A percentile compares a stretch with the other conserved stretches of the same genome.
Evolutionary conservation across 2,329 filamentous ascomycete species (phyloP).

Genomic region (Sporothrix brunneoviolacea): DNA sequence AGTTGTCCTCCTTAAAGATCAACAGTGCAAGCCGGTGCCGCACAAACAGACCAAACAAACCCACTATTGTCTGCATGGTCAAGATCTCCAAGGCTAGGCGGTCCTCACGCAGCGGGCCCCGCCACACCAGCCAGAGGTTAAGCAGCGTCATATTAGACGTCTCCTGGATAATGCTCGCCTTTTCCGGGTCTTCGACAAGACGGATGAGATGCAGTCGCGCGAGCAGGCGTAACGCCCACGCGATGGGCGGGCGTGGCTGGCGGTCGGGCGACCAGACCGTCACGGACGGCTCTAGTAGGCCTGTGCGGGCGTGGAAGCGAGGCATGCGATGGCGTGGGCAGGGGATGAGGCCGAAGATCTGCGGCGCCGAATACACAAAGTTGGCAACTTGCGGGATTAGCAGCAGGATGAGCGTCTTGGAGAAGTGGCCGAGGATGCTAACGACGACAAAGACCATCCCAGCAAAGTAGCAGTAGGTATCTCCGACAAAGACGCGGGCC

Average conservation of each 20-base stretch:
- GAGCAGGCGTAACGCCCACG: slow-evolving; percentile 59
- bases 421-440: slow-evolving; percentile 94
- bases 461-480: slow-evolving; percentile 99
- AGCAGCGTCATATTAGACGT: slow-evolving; percentile 88
- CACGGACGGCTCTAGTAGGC: slow-evolving; percentile 77
- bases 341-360: slow-evolving; percentile 82
- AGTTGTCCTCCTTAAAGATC: slow-evolving; percentile 87
- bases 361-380: slow-evolving; percentile 87
- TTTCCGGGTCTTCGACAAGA: slow-evolving; percentile 59
- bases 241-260: slow-evolving; percentile 62
- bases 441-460: slow-evolving; percentile 99
- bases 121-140: slow-evolving; percentile 94
- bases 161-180: slow-evolving; percentile 64
- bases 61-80: slow-evolving; percentile 66
- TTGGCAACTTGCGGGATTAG: slow-evolving; percentile 95
- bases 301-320: slow-evolving; percentile 76
- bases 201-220: slow-evolving; percentile 61
- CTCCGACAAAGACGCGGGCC: slow-evolving; percentile 89
- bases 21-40: slow-evolving; percentile 79
- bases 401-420: slow-evolving; percentile 87
- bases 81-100: slow-evolving; percentile 73
- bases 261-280: slow-evolving; percentile 63
- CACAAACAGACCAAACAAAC: slow-evolving; percentile 76
- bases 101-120: slow-evolving; percentile 85
- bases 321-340: slow-evolving; percentile 91